These are phyloP conservation scores for Eremothecium sinecaudum DNA, from an alignment of 1,139 yeast genomes.

Conservation along the genomic window DNA sequence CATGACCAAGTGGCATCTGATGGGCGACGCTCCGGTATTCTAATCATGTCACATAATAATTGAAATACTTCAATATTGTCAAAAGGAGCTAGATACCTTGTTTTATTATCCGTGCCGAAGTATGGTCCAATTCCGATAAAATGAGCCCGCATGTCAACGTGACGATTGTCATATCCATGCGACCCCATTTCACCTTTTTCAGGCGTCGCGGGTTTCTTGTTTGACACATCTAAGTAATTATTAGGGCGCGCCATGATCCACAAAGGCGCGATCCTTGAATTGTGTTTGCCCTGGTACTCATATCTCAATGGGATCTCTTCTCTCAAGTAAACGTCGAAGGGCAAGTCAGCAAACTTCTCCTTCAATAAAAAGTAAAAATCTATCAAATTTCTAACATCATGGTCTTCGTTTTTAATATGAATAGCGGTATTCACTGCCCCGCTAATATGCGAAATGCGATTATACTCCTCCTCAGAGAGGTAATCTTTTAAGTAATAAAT, in stretches of 20 bases:
- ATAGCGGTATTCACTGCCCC: conserved; percentile 14
- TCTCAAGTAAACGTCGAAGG: conserved; percentile 37
- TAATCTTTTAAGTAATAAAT: conserved; percentile 14
- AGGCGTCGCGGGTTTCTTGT: conserved; percentile 43
- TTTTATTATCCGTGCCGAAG: conserved; percentile 34
- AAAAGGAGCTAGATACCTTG: conserved; percentile 48
- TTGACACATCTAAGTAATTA: conserved; percentile 61
- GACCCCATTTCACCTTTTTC: conserved; percentile 47
- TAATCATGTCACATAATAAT: conserved; percentile 60
- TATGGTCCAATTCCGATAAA: conserved; percentile 79
- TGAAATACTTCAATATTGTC: conserved; percentile 65
- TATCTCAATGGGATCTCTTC: conserved; percentile 58
- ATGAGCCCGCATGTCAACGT: conserved; percentile 70
- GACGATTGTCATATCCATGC: conserved; percentile 76
- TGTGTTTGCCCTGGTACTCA: conserved; percentile 50
- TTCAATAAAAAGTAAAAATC: neutral
- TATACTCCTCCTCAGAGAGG: conserved; percentile 8
- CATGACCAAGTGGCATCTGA: conserved; percentile 5
- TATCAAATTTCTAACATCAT: neutral
- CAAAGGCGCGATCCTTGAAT: conserved; percentile 64
- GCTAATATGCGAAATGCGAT: conserved; percentile 8
- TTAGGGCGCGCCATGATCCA: conserved; percentile 83
- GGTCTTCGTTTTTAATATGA: neutral
- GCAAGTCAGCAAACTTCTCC: conserved; percentile 30
- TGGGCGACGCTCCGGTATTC: conserved; percentile 27